phyloP scores from a whole-genome alignment of 192 early-diverging fungal genomes.

The Endogone sp. region DNA sequence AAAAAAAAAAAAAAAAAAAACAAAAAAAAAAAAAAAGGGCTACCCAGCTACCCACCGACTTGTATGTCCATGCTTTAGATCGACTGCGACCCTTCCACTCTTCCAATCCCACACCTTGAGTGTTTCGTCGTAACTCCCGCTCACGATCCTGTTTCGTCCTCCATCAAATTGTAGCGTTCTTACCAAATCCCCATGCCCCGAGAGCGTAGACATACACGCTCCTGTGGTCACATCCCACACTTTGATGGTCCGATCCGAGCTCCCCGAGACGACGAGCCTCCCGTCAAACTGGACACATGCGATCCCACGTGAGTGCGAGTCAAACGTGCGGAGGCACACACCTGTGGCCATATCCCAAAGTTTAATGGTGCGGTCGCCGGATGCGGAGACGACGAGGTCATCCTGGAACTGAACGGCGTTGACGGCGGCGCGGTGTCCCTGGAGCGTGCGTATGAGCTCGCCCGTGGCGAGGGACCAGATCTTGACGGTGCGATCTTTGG shows the following conservation, averaged over 20 bases:
- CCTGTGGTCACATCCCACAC: slow-evolving; percentile 50
- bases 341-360: slow-evolving; percentile 74
- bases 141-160: slow-evolving; percentile 52
- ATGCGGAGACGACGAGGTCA: slow-evolving; percentile 60
- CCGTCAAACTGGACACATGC: slow-evolving; percentile 87
- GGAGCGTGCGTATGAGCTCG: slow-evolving; percentile 44
- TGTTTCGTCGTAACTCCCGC: slow-evolving; percentile 86
- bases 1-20: too few species aligned
- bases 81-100: slow-evolving; percentile 55
- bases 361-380: slow-evolving; percentile 80
- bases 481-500: slow-evolving; percentile 76
- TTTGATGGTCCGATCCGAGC: slow-evolving; percentile 77
- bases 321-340: slow-evolving; percentile 66
- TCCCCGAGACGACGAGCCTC: slow-evolving; percentile 71
- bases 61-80: slow-evolving; percentile 54
- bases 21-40: not conserved
- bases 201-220: slow-evolving; percentile 38
- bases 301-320: slow-evolving; percentile 74
- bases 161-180: slow-evolving; percentile 69
- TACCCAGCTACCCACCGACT: slow-evolving; percentile 31
- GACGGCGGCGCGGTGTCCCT: slow-evolving; percentile 72
- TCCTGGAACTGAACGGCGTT: slow-evolving; percentile 74
- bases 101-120: slow-evolving; percentile 85
- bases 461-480: slow-evolving; percentile 78
- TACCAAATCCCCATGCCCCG: slow-evolving; percentile 65